Evolutionary conservation across 192 early-diverging fungal species (phyloP).

Genomic region (Lunasporangiospora selenospora): DNA sequence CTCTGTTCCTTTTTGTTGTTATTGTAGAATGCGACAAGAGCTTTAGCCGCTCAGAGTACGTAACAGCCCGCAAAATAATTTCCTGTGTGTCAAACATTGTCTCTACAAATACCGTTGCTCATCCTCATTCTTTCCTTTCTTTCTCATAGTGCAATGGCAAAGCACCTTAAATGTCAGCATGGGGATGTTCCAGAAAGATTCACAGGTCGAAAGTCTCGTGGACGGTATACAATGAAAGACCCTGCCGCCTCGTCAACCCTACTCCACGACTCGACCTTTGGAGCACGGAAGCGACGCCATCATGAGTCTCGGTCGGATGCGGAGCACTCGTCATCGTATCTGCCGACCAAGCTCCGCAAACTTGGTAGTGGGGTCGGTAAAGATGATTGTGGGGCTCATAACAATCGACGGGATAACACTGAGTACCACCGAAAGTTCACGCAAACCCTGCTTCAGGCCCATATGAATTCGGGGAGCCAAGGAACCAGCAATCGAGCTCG

Average conservation of each 20-base stretch:
- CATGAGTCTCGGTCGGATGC: conserved; percentile 20
- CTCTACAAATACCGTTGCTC: neutral
- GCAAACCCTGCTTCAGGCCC: no score
- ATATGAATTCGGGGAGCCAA: no score
- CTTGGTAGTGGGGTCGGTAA: conserved; percentile 9
- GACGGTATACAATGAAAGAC: conserved; percentile 46
- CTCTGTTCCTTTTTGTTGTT: neutral
- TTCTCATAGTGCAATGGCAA: conserved; percentile 37
- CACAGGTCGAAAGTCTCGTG: conserved; percentile 44
- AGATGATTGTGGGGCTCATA: no score
- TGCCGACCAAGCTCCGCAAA: conserved; percentile 30
- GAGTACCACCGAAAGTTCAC: no score
- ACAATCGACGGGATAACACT: no score
- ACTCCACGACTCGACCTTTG: conserved; percentile 13
- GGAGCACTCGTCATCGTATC: neutral
- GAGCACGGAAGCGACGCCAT: conserved; percentile 28
- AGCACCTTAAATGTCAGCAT: conserved; percentile 44
- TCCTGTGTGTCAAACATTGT: neutral
- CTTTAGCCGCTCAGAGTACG: conserved; percentile 47
- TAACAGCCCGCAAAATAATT: neutral
- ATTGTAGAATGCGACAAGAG: conserved; percentile 47
- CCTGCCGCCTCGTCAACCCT: conserved; percentile 43
- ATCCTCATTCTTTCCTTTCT: neutral
- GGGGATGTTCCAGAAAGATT: conserved; percentile 45
- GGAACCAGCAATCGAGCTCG: no score